Percentiles rank a stretch among this genome's conserved stretches.
phyloP scores from a whole-genome alignment of 345 rosid genomes.

The Pelargonium nanum region DNA sequence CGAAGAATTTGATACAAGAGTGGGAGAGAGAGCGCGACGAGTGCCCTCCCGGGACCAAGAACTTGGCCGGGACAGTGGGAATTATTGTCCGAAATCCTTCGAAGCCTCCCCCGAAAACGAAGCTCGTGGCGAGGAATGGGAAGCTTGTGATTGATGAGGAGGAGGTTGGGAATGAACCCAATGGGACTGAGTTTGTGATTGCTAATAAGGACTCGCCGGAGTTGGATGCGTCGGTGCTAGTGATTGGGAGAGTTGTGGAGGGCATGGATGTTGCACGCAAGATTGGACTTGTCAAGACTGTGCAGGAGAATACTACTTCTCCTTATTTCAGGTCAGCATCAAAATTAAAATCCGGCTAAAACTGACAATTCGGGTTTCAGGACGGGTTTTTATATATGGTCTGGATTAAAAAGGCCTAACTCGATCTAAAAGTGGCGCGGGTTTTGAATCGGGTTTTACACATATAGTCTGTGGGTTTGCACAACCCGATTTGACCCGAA shows the following conservation, averaged over 20 bases:
- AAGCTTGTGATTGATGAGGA: slow-evolving; percentile 66
- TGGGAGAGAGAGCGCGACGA: slow-evolving; percentile 43
- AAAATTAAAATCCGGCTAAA: background rate
- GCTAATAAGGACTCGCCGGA: slow-evolving; percentile 62
- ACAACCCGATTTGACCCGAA: too few species aligned
- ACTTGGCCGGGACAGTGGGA: slow-evolving; percentile 56
- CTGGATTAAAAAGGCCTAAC: too few species aligned
- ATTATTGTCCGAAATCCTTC: slow-evolving; percentile 68
- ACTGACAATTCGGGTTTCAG: background rate
- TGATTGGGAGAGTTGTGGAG: slow-evolving; percentile 65
- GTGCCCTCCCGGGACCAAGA: slow-evolving; percentile 36
- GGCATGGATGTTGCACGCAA: slow-evolving; percentile 66
- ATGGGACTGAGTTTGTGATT: slow-evolving; percentile 48
- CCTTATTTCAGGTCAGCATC: slow-evolving; percentile 71
- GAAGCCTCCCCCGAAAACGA: slow-evolving; percentile 71
- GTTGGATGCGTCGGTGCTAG: slow-evolving; percentile 35
- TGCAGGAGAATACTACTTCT: slow-evolving; percentile 37
- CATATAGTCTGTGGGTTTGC: too few species aligned
- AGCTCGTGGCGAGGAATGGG: slow-evolving; percentile 65
- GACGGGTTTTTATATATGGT: background rate
- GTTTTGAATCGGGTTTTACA: too few species aligned
- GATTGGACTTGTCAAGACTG: slow-evolving; percentile 62
- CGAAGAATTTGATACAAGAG: slow-evolving; percentile 37
- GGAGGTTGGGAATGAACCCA: background rate
- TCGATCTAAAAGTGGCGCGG: too few species aligned